A percentile compares a stretch with the other conserved stretches of the same genome.
Conservation (phyloP, 306 rosid genomes). For the Cotoneaster glaucophyllus region DNA sequence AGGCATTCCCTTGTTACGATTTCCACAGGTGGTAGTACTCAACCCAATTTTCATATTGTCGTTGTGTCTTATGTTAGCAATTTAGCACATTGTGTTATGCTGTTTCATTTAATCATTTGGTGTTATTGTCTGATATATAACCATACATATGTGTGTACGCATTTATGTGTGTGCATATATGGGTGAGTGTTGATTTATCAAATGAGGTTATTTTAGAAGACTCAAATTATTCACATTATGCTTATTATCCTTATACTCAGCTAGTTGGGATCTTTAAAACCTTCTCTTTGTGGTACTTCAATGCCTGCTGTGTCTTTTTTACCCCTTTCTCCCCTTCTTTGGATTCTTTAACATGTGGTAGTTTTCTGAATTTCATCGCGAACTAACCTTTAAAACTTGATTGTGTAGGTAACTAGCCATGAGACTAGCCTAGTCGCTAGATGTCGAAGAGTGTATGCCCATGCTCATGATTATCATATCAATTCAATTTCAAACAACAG, state of each 20-base stretch:
- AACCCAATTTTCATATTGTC: conserved; percentile 8
- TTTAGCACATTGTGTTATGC: neutral
- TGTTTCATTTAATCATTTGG: neutral
- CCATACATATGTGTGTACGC: neutral
- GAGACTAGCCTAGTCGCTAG: conserved; percentile 85
- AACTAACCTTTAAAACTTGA: conserved; percentile 24
- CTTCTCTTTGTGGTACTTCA: neutral
- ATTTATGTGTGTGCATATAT: neutral
- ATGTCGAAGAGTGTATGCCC: conserved; percentile 97
- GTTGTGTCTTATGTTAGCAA: neutral
- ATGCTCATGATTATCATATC: conserved; percentile 98
- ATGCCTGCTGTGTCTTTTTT: neutral
- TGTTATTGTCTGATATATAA: neutral
- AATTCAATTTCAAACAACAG: conserved; percentile 98
- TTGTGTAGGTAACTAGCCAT: conserved; percentile 72
- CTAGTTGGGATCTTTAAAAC: neutral
- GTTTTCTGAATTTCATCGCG: conserved; percentile 3
- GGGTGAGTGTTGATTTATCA: neutral
- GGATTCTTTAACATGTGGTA: neutral
- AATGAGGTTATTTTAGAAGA: neutral
- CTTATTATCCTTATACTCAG: neutral
- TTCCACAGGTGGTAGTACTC: conserved; percentile 80
- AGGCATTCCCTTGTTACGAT: conserved; percentile 65
- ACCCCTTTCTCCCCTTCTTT: conserved; percentile 1
- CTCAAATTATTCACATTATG: neutral